A percentile compares a stretch with the other conserved stretches of the same genome.
phyloP scores from a whole-genome alignment of 1,139 yeast genomes.

The Geotrichum carabidarum region DNA sequence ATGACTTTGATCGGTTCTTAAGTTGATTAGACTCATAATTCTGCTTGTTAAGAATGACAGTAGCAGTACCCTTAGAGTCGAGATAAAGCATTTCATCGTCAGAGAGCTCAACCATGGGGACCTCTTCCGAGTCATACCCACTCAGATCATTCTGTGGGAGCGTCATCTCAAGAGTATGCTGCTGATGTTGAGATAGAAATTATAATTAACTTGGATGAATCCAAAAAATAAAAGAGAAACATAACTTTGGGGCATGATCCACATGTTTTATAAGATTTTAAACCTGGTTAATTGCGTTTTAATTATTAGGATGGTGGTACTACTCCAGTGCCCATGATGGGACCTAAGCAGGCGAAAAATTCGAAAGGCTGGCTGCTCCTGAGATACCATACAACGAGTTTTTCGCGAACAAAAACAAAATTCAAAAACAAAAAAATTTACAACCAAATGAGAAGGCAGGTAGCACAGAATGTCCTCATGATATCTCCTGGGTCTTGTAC shows the following conservation, averaged over 20 bases:
- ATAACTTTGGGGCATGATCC: too few relatives aligned
- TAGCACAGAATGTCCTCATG: too few relatives aligned
- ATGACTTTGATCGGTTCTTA: not conserved
- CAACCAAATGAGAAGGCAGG: too few relatives aligned
- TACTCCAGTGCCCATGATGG: not conserved
- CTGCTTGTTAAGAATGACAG: not conserved
- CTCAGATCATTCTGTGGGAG: slow-evolving; percentile 2
- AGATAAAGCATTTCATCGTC: slow-evolving; percentile 3
- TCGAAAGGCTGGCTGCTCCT: not conserved
- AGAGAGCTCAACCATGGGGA: slow-evolving; percentile 9
- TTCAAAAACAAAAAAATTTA: too few relatives aligned
- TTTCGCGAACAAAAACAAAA: too few relatives aligned
- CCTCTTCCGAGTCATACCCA: slow-evolving; percentile 16
- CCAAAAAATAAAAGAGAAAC: not conserved
- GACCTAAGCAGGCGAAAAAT: not conserved
- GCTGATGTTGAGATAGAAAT: not conserved
- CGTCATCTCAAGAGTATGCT: not conserved
- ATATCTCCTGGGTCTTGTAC: too few relatives aligned
- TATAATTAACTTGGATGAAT: too few relatives aligned
- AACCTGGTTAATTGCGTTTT: too few relatives aligned
- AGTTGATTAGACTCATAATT: not conserved
- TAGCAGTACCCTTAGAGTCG: slow-evolving; percentile 4
- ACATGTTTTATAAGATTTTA: too few relatives aligned
- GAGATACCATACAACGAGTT: too few relatives aligned
- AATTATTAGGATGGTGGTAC: too few relatives aligned